Conservation (phyloP, 441 rosid species). For the Syzygium syzygioides region DNA sequence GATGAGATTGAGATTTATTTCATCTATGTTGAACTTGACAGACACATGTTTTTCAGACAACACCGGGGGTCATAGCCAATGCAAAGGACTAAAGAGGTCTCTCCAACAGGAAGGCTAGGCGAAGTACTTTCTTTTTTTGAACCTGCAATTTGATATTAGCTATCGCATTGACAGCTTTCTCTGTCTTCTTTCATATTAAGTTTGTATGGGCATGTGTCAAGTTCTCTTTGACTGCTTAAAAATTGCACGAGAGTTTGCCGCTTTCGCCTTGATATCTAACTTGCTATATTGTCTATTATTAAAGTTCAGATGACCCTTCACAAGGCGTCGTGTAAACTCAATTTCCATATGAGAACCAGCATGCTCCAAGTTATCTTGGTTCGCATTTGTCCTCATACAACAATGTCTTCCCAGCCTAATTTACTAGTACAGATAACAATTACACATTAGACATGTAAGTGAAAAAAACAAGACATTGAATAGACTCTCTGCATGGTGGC, state of each 20-base stretch:
- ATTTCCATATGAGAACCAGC: background rate
- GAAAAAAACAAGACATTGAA: background rate
- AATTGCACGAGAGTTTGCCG: background rate
- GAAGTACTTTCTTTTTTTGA: too few species aligned
- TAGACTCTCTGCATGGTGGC: background rate
- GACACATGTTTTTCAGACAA: conserved; percentile 65
- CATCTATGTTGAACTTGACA: conserved; percentile 4
- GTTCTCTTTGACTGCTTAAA: background rate
- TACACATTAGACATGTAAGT: background rate
- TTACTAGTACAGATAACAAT: background rate
- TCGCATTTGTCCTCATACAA: too few species aligned
- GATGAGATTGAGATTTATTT: background rate
- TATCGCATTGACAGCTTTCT: background rate
- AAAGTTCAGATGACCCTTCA: too few species aligned
- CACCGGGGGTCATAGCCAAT: conserved; percentile 65
- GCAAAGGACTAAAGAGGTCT: conserved; percentile 24
- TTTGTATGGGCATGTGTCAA: background rate
- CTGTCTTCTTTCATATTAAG: background rate
- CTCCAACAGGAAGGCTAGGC: background rate
- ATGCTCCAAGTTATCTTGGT: background rate
- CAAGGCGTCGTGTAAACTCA: background rate
- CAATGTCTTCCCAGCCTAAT: background rate
- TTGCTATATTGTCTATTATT: background rate
- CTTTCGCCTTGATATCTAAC: background rate
- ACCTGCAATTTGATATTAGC: too few species aligned